Conservation (phyloP, 2,329 filamentous ascomycete genomes). For the Trichoderma citrinoviride region DNA sequence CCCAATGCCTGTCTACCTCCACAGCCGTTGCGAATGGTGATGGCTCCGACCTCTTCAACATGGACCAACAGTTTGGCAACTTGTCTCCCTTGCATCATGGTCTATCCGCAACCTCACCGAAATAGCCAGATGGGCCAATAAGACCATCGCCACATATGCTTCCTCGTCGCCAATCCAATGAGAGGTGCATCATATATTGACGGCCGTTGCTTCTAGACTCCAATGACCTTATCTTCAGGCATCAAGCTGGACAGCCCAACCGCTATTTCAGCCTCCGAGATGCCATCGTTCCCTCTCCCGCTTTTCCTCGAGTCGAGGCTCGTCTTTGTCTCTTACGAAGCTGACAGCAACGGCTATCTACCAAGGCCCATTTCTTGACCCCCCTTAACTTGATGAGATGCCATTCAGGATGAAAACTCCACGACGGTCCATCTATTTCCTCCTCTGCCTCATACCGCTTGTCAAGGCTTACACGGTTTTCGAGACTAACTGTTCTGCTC, state of each 20-base stretch:
- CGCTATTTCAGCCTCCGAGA: no score
- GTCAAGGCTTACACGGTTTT: background rate
- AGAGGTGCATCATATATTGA: no score
- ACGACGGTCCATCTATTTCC: accelerated
- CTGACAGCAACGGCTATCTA: no score
- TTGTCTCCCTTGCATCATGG: background rate
- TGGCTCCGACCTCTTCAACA: background rate
- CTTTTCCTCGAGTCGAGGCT: no score
- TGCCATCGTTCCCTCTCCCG: no score
- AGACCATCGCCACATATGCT: background rate
- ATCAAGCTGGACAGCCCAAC: no score
- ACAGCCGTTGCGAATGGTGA: no score
- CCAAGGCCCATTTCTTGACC: background rate
- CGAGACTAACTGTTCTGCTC: background rate
- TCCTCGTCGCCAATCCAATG: no score
- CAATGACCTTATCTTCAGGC: no score
- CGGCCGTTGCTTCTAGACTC: no score
- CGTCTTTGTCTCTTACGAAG: no score
- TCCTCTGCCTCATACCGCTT: background rate
- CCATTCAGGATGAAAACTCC: background rate
- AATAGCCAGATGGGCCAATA: background rate
- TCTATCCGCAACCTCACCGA: background rate
- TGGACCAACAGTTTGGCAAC: background rate
- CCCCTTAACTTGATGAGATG: background rate
- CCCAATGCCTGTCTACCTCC: background rate